These are phyloP conservation scores for Stropharia rugosoannulata DNA, from an alignment of 768 basidiomycete genomes.

Conservation along the genomic window DNA sequence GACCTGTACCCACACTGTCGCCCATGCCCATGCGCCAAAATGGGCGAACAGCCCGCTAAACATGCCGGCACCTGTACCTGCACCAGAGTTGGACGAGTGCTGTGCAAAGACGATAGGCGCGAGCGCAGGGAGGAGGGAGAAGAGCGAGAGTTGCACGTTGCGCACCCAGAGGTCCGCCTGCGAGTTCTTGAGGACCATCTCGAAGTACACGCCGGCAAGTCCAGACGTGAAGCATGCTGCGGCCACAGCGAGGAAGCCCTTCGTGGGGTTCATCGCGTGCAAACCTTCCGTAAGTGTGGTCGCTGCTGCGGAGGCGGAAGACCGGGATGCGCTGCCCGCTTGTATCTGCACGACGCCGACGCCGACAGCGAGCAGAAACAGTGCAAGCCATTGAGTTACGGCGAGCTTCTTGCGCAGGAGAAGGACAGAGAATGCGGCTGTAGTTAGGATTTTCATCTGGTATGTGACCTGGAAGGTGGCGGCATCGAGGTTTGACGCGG, in stretches of 20 bases:
- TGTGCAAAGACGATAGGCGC: constrained; percentile 63
- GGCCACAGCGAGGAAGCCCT: constrained; percentile 88
- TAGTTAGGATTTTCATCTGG: constrained; percentile 98
- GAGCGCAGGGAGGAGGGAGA: constrained; percentile 89
- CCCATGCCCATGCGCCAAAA: constrained; percentile 95
- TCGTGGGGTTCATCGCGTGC: constrained; percentile 69
- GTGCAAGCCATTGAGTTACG: constrained; percentile 79
- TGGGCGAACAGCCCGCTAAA: constrained; percentile 70
- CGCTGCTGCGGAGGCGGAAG: constrained; percentile 13
- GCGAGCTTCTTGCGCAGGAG: constrained; percentile 77
- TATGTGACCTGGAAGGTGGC: constrained; percentile 98
- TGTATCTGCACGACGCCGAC: constrained; percentile 97
- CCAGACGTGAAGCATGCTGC: constrained; percentile 96
- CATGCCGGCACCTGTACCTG: constrained; percentile 47
- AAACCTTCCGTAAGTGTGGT: not conserved
- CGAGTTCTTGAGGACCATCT: constrained; percentile 94
- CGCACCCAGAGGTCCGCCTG: constrained; percentile 94
- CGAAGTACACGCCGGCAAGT: constrained; percentile 97
- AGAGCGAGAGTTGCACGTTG: constrained; percentile 94
- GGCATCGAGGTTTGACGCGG: constrained; percentile 91
- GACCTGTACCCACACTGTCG: constrained; percentile 87
- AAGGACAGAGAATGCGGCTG: constrained; percentile 87
- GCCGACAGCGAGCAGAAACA: constrained; percentile 87
- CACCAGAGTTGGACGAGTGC: constrained; percentile 35
- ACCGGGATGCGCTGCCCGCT: constrained; percentile 37